Evolutionary conservation across 2,329 filamentous ascomycete species (phyloP).

Genomic region (Eutypella sp.): DNA sequence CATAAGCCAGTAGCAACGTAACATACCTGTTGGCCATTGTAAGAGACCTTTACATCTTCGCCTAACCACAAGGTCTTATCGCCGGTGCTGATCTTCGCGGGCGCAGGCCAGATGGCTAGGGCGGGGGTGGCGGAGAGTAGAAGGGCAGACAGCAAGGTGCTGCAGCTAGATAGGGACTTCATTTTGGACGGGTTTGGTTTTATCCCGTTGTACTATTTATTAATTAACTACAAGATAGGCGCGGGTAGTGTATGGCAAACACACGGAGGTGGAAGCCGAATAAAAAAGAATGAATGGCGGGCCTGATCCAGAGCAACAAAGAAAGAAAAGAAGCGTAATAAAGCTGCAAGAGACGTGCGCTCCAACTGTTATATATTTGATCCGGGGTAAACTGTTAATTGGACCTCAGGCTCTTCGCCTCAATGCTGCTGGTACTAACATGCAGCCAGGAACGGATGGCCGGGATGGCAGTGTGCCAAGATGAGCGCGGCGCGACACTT

Average conservation of each 20-base stretch:
- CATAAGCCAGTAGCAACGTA: constrained; percentile 30
- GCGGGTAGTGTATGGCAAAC: constrained; percentile 7
- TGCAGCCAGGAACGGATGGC: no score
- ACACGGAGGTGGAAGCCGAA: constrained; percentile 8
- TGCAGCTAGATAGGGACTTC: constrained; percentile 11
- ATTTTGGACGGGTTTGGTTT: constrained; percentile 6
- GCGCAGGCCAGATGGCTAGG: constrained; percentile 55
- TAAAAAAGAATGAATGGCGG: constrained; percentile 1
- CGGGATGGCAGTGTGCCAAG: no score
- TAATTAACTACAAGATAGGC: constrained; percentile 7
- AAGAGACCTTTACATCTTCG: constrained; percentile 47
- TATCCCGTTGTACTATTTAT: no score
- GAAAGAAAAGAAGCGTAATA: not conserved
- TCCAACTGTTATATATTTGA: constrained; percentile 1
- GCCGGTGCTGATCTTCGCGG: constrained; percentile 46
- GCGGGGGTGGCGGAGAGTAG: constrained; percentile 37
- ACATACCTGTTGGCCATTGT: constrained; percentile 55
- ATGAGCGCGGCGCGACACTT: no score
- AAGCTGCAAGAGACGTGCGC: no score
- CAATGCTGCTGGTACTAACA: not conserved
- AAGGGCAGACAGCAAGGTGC: constrained; percentile 25
- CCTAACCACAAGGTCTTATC: constrained; percentile 49
- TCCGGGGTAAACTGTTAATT: not conserved
- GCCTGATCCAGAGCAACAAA: not conserved
- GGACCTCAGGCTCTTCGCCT: not conserved